phyloP scores from a whole-genome alignment of 1,284 basidiomycete species.

The Earliella scabrosa region DNA sequence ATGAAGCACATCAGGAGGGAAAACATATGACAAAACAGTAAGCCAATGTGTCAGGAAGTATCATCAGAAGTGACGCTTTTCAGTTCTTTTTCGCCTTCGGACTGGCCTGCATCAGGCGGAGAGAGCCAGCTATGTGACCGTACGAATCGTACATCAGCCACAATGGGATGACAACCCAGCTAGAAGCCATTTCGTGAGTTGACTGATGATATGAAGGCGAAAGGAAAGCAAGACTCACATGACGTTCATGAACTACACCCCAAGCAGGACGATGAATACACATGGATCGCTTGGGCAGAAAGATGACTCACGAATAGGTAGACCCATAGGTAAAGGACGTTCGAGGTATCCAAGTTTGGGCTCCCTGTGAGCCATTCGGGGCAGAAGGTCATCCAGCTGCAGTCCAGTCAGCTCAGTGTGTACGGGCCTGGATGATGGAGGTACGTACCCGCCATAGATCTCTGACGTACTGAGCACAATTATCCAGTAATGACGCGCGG shows the following conservation, averaged over 20 bases:
- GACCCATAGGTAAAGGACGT: conserved; percentile 54
- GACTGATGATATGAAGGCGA: too few species aligned
- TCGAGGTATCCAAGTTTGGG: conserved; percentile 71
- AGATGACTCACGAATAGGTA: conserved; percentile 45
- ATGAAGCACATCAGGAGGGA: too few species aligned
- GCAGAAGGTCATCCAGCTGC: conserved; percentile 83
- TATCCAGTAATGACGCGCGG: conserved; percentile 80
- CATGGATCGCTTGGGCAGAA: not conserved
- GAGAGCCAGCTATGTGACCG: conserved; percentile 59
- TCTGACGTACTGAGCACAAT: conserved; percentile 76
- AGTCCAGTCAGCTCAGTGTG: not conserved
- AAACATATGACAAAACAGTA: too few species aligned
- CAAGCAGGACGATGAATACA: not conserved
- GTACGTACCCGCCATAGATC: conserved; percentile 71
- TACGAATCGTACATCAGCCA: conserved; percentile 81
- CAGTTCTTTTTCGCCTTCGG: conserved; percentile 46
- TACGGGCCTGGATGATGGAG: not conserved
- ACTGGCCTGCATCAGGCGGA: conserved; percentile 50
- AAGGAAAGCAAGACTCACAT: conserved; percentile 63
- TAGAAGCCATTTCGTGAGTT: too few species aligned
- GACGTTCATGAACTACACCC: conserved; percentile 72
- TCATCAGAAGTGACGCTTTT: too few species aligned
- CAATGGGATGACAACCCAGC: conserved; percentile 80
- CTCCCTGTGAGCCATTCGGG: conserved; percentile 85
- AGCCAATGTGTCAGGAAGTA: too few species aligned